phyloP scores from a whole-genome alignment of 768 basidiomycete species.

The Rhodosporidiobolus odoratus region DNA sequence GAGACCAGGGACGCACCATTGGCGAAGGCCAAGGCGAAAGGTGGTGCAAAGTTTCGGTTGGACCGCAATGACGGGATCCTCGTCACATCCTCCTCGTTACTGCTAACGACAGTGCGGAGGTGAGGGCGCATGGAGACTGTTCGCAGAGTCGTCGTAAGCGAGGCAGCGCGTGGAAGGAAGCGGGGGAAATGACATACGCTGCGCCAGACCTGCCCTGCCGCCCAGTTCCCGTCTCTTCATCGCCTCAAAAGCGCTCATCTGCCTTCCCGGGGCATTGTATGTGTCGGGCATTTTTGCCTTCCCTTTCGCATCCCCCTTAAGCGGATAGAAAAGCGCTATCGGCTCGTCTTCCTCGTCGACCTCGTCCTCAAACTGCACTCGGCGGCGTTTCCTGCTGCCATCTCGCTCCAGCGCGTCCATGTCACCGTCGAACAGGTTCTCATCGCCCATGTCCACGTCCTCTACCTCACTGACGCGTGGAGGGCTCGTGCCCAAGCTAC shows the following conservation, averaged over 20 bases:
- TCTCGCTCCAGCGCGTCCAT: constrained; percentile 3
- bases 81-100: constrained; percentile 37
- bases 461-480: not conserved
- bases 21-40: constrained; percentile 41
- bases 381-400: not conserved
- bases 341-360: constrained; percentile 1
- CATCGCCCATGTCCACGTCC: not conserved
- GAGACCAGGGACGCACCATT: constrained; percentile 23
- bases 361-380: not conserved
- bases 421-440: not conserved
- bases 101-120: constrained; percentile 30
- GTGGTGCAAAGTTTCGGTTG: constrained; percentile 39
- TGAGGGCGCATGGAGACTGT: constrained; percentile 31
- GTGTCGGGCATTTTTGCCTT: not conserved
- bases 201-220: not conserved
- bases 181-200: constrained; percentile 7
- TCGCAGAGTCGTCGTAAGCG: rapidly evolving
- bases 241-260: constrained; percentile 22
- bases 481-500: not conserved
- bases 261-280: not conserved
- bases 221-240: constrained; percentile 21
- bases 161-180: not conserved
- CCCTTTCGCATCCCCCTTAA: not conserved
- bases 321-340: not conserved
- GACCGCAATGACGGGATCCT: constrained; percentile 24